Percentiles rank a stretch among this genome's conserved stretches.
Evolutionary conservation across 495 filamentous ascomycete species (phyloP).

Genomic region (Cryomyces antarcticus): DNA sequence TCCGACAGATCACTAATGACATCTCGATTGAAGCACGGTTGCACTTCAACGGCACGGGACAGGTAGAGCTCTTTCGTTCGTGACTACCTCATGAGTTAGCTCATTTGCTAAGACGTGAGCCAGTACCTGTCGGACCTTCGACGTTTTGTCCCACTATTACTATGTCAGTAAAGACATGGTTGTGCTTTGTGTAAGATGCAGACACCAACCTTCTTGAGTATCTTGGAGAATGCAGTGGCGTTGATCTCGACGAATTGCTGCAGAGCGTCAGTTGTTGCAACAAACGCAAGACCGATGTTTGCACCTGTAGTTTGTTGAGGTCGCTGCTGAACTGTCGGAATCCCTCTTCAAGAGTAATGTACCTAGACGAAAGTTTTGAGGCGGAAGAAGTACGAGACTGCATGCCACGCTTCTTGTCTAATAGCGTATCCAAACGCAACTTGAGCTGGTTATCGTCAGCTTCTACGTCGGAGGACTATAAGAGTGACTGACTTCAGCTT

Average conservation of each 20-base stretch:
- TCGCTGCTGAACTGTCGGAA: constrained; percentile 94
- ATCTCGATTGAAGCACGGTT: constrained; percentile 92
- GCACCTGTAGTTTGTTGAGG: constrained; percentile 73
- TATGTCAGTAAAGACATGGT: constrained; percentile 13
- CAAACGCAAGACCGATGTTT: neutral
- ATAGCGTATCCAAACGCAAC: constrained; percentile 68
- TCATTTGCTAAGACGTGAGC: neutral
- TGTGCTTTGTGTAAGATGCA: neutral
- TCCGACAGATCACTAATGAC: constrained; percentile 93
- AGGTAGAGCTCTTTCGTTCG: constrained; percentile 95
- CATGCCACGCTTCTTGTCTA: constrained; percentile 83
- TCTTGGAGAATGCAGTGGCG: constrained; percentile 92
- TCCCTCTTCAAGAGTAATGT: constrained; percentile 83
- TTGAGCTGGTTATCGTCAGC: constrained; percentile 44
- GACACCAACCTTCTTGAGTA: constrained; percentile 68
- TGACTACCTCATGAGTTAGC: constrained; percentile 29
- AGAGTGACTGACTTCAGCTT: constrained; percentile 58
- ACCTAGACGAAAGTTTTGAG: constrained; percentile 75
- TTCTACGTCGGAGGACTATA: neutral
- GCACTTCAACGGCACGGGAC: constrained; percentile 86
- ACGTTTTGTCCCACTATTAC: constrained; percentile 90
- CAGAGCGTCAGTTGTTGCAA: neutral
- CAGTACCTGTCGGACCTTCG: constrained; percentile 39
- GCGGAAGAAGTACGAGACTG: constrained; percentile 51
- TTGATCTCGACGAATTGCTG: constrained; percentile 94